Base-by-base conservation (phyloP, 2,329 filamentous ascomycete species). In the Thelonectria blattea region DNA sequence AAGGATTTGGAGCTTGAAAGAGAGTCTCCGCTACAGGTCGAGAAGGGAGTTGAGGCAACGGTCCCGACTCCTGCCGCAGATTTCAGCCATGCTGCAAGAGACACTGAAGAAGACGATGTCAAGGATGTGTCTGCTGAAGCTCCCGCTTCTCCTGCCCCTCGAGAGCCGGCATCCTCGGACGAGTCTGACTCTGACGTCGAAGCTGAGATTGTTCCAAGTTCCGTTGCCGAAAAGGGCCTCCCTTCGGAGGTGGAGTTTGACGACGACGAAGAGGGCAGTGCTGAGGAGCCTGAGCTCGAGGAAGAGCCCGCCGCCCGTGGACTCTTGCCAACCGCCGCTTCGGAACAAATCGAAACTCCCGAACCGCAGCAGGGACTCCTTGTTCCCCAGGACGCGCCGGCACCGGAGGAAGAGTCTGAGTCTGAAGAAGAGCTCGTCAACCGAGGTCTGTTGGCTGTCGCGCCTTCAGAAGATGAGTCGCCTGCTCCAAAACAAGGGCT, bases 1-100 rank as follows among this genome's bases (percentile, higher is more conserved):
- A 15, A 24, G n/a, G 30, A 45, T n/a, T 39, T 37, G n/a, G 58
- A 58, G 8, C 30, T 39, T n/a, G 58, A 57, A 12, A n/a, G 39
- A 2, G 37, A 50, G 27, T 17, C 18, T 34, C 5, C 37, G 6
- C 37, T 58, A n/a, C 42, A 58, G 45, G 17, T 22, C n/a, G 42
- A 20, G 22, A 20, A 42, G 24, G 24, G 41, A 14, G 17, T 6
- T 5, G 52, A 46, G 15, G 27, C 24, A 8, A 17, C 30, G 12
- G 14, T 30, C 2, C 27, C 27, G 27, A 9, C 8, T 8, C 14
- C 12, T 17, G 5, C 24, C 32, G 17, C 37, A 12, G 34, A 20
- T 12, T 20, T 45, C 18, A 41, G 22, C 2, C 10, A 43, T 4
- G 14, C 45, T 11, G 24, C 22, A 22, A 22, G 37, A 8, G 42